Conservation (phyloP, 352 stramenopile species). For the Pythium volutum region DNA sequence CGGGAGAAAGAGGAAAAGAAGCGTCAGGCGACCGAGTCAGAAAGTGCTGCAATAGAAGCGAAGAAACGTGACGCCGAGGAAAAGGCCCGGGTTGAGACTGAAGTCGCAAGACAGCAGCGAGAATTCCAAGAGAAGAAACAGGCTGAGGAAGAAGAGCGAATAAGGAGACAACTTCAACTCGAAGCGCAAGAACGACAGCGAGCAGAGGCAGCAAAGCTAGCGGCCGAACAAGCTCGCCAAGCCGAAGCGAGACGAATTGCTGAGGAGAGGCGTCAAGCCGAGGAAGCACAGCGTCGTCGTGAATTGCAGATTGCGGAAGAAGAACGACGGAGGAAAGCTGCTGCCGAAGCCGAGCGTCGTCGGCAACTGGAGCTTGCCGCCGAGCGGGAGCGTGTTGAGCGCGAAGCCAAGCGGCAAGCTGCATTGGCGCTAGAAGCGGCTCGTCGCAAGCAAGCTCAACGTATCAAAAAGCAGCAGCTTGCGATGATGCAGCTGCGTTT, state of each 20-base stretch:
- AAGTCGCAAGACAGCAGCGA: conserved; percentile 5
- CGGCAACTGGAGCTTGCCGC: conserved; percentile 39
- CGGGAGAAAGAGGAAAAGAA: conserved; percentile 50
- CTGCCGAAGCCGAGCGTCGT: conserved; percentile 34
- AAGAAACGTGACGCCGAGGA: conserved; percentile 48
- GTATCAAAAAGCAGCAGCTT: conserved; percentile 42
- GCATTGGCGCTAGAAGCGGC: conserved; percentile 46
- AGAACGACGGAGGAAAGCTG: conserved; percentile 35
- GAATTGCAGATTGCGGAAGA: conserved; percentile 35
- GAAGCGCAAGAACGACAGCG: conserved; percentile 15
- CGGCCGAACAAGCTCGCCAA: conserved; percentile 19
- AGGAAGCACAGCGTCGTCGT: conserved; percentile 13
- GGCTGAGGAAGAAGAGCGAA: conserved; percentile 21
- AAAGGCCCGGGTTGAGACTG: conserved; percentile 18
- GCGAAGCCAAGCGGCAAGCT: conserved; percentile 48
- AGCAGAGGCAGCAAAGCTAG: conserved; percentile 9
- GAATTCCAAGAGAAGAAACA: conserved; percentile 17
- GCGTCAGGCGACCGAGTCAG: conserved; percentile 3
- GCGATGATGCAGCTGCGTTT: conserved; percentile 58
- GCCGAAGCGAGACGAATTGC: conserved; percentile 18
- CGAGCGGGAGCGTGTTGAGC: conserved; percentile 32
- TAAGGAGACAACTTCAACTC: conserved; percentile 8
- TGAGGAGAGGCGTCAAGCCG: conserved; percentile 18
- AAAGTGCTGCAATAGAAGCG: not conserved
- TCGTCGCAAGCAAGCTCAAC: conserved; percentile 34